Base-by-base conservation (phyloP, 805 yeast species). In the Starmera pachycereana region DNA sequence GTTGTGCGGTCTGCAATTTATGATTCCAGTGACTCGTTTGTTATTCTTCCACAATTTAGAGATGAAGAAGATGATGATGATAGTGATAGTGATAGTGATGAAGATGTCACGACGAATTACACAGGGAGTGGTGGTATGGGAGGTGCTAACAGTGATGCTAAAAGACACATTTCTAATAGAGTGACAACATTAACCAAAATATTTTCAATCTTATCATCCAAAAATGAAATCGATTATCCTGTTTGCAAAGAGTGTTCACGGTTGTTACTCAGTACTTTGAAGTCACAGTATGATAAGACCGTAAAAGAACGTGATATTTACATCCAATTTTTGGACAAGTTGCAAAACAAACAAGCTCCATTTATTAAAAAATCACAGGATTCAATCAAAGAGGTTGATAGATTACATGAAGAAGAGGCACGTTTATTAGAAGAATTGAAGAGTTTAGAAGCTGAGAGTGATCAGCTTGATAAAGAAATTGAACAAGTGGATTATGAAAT, bases 221-320 rank as follows among this genome's bases (percentile, higher is more conserved):
- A 82, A 44, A 79, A 81, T 38, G 87, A 81, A 44, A 70, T 90
- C 12, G 94, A 86, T 46, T 78, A 77, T 52, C 98, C 98, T 0
- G 76, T 92, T 12, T 90, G 97, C 51, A 69, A 70, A 19, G 97
- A 89, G 35, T 92, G 98, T 58, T 82, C 92, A 7, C 75, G 71
- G 34, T 56, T 70, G 16, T 59, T 90, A 22, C 65, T 82, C 10
- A 77, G 74, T 9, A 79, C 78, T 41, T 68, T 87, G 57, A 81
- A 78, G 51, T 57, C 64, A 11, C 79, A 79, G 48, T 83, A 83
- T 56, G 90, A 83, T 44, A 83, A 76, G 40, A 72, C 80, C 6
- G 74, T 81, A 14, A 71, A 70, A 45, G 96, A 90, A 51, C 77
- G 90, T 46, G 95, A 88, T 38, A 71, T 75, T 2, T 92, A 88